These are phyloP conservation scores for Alternaria gansuensis DNA, from an alignment of 2,329 filamentous ascomycete species.

Conservation along the genomic window DNA sequence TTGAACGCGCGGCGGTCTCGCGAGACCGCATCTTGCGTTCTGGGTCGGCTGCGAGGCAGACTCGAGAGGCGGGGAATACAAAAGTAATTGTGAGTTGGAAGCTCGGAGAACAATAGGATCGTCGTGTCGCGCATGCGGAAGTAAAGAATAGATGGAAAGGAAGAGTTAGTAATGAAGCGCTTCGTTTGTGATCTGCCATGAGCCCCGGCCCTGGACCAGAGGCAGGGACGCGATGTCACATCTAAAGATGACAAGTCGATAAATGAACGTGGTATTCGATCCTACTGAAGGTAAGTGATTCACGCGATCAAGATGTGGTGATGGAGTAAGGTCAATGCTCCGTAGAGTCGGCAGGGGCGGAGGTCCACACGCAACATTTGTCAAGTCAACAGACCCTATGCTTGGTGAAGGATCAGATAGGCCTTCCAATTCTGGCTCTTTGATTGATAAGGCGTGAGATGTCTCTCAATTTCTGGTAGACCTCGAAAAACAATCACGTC, in stretches of 20 bases:
- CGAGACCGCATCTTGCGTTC: background rate
- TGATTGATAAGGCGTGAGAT: background rate
- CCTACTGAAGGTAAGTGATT: background rate
- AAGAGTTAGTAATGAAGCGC: background rate
- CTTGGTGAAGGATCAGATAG: background rate
- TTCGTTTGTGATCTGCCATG: background rate
- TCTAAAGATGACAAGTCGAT: background rate
- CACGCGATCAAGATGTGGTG: background rate
- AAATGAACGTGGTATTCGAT: no score
- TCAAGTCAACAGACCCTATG: background rate
- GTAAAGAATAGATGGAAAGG: background rate
- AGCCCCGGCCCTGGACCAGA: background rate
- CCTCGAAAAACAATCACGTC: background rate
- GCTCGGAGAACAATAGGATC: background rate
- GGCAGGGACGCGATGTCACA: background rate
- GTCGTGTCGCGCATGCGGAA: background rate
- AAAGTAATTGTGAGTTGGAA: background rate
- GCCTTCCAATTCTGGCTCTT: background rate
- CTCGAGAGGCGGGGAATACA: background rate
- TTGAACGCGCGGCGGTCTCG: background rate
- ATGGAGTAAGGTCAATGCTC: slow-evolving; percentile 2
- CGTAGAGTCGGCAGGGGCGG: background rate
- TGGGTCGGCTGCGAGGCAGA: background rate
- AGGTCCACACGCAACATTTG: background rate
- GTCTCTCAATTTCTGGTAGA: background rate